Evolutionary conservation across 257 asterid genomes (phyloP).

Genomic region (Solanum infundibuliforme): DNA sequence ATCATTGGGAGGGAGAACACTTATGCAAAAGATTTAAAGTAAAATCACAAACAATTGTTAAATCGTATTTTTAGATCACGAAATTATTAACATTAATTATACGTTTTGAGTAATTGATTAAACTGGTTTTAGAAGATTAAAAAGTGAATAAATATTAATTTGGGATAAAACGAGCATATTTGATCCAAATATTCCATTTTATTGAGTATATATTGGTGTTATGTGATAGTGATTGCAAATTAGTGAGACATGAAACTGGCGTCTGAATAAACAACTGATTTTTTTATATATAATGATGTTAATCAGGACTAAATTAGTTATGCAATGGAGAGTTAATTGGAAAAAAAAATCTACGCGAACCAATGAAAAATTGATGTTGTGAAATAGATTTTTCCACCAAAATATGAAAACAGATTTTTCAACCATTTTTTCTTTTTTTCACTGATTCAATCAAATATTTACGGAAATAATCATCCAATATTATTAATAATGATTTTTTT

Average conservation of each 20-base stretch:
- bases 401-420: too few species aligned
- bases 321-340: not conserved
- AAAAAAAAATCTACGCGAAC: accelerated
- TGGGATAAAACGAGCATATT: not conserved
- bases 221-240: not conserved
- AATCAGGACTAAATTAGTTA: not conserved
- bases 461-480: too few species aligned
- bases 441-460: not conserved
- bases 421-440: too few species aligned
- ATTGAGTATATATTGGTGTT: not conserved
- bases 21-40: not conserved
- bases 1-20: not conserved
- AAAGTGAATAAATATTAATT: not conserved
- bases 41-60: not conserved
- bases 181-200: not conserved
- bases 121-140: not conserved
- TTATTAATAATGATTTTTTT: too few species aligned
- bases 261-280: not conserved
- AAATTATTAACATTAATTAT: not conserved
- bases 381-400: not conserved
- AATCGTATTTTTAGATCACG: not conserved
- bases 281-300: not conserved
- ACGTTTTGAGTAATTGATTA: not conserved
- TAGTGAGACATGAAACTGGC: not conserved
- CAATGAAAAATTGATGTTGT: not conserved